Evolutionary conservation across 2,329 filamentous ascomycete species (phyloP).

Genomic region (Claviceps digitariae): DNA sequence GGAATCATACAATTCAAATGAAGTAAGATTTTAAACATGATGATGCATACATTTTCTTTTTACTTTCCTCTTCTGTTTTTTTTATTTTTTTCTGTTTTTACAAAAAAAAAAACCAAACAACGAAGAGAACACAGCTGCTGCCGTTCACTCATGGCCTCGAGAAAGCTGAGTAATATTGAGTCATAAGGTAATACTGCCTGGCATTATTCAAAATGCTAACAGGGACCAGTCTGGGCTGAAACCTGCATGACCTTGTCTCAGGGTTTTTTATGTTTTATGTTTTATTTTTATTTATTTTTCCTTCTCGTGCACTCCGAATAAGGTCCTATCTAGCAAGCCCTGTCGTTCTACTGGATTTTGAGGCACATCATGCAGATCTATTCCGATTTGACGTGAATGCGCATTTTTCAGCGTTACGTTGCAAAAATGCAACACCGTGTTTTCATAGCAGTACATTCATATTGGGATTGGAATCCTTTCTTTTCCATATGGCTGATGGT

Average conservation of each 20-base stretch:
- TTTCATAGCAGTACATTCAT: background rate
- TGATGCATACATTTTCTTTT: too few relatives aligned
- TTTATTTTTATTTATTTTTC: background rate
- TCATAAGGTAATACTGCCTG: background rate
- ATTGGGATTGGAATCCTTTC: background rate
- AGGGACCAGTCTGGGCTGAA: background rate
- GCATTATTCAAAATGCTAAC: background rate
- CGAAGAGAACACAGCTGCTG: background rate
- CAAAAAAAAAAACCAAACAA: background rate
- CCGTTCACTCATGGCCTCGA: background rate
- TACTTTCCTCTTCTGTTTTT: too few relatives aligned
- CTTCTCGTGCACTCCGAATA: background rate
- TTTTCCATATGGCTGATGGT: background rate
- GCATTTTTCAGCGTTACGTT: background rate
- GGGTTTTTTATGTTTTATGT: too few relatives aligned
- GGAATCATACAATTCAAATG: background rate
- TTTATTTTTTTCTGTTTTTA: too few relatives aligned
- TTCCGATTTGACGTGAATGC: background rate
- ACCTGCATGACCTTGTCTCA: background rate
- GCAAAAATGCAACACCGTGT: background rate
- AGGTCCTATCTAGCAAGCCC: background rate
- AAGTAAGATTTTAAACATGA: too few relatives aligned
- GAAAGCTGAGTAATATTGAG: background rate
- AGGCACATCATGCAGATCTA: background rate
- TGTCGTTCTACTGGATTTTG: background rate